Evolutionary conservation across 495 filamentous ascomycete genomes (phyloP), one percentile per base, ranked within the genome.

Genomic region (Alectoria sarmentosa): DNA sequence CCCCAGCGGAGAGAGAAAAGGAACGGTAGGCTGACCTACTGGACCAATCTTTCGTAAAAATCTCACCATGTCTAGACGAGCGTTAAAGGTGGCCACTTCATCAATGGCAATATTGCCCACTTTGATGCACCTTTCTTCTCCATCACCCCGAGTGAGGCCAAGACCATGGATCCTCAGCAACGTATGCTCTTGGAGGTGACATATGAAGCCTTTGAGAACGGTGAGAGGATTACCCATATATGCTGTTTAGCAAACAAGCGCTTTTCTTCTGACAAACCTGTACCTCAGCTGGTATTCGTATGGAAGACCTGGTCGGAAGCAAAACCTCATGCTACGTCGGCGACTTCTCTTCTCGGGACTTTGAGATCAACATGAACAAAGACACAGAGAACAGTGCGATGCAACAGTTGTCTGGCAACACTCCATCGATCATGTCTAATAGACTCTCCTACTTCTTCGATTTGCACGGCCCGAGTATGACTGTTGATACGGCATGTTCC

Each of bases 101-200:
- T 82, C 14, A 67, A 70, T 3, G 74, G 78, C 19, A 72, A 80
- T 59, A 62, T 77, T 41, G 72, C 70, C 19, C 67, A 61, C 14
- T 83, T 82, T 55, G 80, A 83, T 67, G 76, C 77, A 1, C 70
- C 74, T 14, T 76, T 77, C 52, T 88, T 87, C 74, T 78, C 77
- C 65, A 78, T 87, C 69, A 74, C 73, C 0, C 75, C 78, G 0
- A 73, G 72, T 19, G 84, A 86, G 67, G 82, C 63, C 7, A 59
- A 39, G 36, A 23, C 82, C 46, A 83, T 84, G 52, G 83, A 87
- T 68, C 84, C 84, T 2, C 80, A 82, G 70, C 83, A 85, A 58
- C 74, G 84, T 19, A 65, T 82, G 44, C 61, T 78, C 21, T 75
- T 86, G n/a, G 83, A 86, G 67, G 77, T 78, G 15, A 76, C 80